Evolutionary conservation across 2,329 filamentous ascomycete genomes (phyloP), one percentile per base, ranked within the genome.

Genomic region (Periconia sp.): DNA sequence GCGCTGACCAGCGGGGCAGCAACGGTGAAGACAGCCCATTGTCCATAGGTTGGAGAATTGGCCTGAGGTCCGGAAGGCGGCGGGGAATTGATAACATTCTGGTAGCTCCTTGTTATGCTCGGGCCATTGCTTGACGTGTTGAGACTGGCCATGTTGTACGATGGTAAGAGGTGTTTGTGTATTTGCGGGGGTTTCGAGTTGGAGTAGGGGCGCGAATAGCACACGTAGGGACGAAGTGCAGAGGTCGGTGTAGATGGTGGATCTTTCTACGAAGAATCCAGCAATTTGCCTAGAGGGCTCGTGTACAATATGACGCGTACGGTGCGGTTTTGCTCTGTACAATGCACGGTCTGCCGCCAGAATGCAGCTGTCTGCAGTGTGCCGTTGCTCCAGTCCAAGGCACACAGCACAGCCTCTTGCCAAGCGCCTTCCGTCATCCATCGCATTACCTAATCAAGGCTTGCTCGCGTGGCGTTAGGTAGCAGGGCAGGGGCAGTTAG

Each of bases 1-100:
- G 92, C 92, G 78, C 89, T 97, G 72, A 91, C 83, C 41, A 99
- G 84, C 50, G 94, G 94, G 55, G 93, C 90, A 72, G 94, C 90
- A 41, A 99, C 94, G 8, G 90, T 90, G 78, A 95, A 96, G 57
- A 99, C 81, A 18, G 91, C 93, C 94, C 94, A 99, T 79, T 93
- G 90, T 58, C 85, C 92, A 70, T 90, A 90, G 45, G 92, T 96
- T 40, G 90, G 83, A 45, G 92, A 96, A 70, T 80, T 81, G 10
- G 83, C 80, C 53, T 82, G 79, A 45, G 80, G 69, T 14, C 82
- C 82, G 56, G 82, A 79, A 15, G 85, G 81, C 53, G 79, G 72
- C 47, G 83, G 74, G 49, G 83, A 78, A 71, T 88, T 84, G 67
- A 90, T 79, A 47, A 91, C 81, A 49, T 84, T 82, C 69, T 88